A percentile compares a stretch with the other conserved stretches of the same genome.
Evolutionary conservation across 345 rosid species (phyloP).

Genomic region (Citrus sinensis): DVS_A1.0 CM039161.1:851001-851500

Average conservation of each 20-base stretch:
- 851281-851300: not conserved
- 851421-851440: not conserved
- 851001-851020: not conserved
- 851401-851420: not conserved
- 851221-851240: conserved; percentile 11
- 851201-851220: conserved; percentile 13
- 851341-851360: too few relatives aligned
- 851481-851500: not conserved
- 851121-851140: conserved; percentile 76
- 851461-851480: not conserved
- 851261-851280: conserved; percentile 21
- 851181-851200: conserved; percentile 15
- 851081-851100: conserved; percentile 77
- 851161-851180: not conserved
- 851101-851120: conserved; percentile 63
- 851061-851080: conserved; percentile 95
- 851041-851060: not conserved
- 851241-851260: conserved; percentile 16
- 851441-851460: not conserved
- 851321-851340: not conserved
- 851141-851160: conserved; percentile 13
- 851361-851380: not conserved
- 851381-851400: not conserved
- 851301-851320: conserved; percentile 25
- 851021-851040: too few relatives aligned